phyloP scores from a whole-genome alignment of 768 basidiomycete genomes.

The Mycena polygramma region DNA sequence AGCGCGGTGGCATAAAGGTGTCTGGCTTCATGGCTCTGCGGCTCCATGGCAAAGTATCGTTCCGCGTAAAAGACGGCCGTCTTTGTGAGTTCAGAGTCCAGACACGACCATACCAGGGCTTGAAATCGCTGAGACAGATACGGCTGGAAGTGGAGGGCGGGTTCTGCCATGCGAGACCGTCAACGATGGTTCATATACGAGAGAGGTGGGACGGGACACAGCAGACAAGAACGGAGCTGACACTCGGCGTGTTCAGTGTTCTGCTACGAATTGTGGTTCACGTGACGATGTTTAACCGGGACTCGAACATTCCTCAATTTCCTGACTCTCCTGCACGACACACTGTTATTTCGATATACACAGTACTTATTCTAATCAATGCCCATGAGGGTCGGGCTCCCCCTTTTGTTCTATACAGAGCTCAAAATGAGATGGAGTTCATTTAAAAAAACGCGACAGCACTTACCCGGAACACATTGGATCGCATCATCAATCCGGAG shows the following conservation, averaged over 20 bases:
- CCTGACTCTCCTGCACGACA: no score
- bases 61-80: conserved; percentile 94
- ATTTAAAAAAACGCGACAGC: conserved; percentile 23
- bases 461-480: conserved; percentile 87
- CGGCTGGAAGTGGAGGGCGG: conserved; percentile 25
- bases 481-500: conserved; percentile 98
- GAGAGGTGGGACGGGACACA: neutral
- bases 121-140: conserved; percentile 77
- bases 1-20: conserved; percentile 88
- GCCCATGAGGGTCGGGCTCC: conserved; percentile 83
- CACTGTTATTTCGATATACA: neutral
- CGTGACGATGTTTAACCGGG: conserved; percentile 11
- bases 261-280: neutral
- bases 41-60: conserved; percentile 80
- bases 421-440: conserved; percentile 36
- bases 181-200: conserved; percentile 23
- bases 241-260: neutral
- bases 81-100: conserved; percentile 82
- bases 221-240: neutral
- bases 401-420: conserved; percentile 73
- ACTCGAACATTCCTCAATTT: no score
- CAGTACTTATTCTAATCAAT: conserved; percentile 53
- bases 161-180: conserved; percentile 25
- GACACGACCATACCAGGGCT: conserved; percentile 84
- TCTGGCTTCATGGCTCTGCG: conserved; percentile 81